phyloP scores from a whole-genome alignment of 805 yeast species.

The Komagataella populi region DNA sequence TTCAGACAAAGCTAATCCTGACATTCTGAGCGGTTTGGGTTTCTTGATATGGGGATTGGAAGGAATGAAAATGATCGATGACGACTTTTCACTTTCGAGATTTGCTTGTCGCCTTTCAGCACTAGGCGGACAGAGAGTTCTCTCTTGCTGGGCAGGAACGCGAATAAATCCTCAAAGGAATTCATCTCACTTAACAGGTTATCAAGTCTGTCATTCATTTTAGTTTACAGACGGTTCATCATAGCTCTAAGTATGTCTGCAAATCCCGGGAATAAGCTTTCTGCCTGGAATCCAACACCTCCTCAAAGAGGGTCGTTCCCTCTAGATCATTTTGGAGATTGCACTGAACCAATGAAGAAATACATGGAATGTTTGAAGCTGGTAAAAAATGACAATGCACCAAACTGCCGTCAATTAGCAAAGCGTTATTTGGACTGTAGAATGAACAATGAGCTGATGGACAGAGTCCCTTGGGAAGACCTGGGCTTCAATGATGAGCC shows the following conservation, averaged over 20 bases:
- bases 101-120: not conserved
- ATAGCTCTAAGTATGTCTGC: not conserved
- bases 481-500: conserved; percentile 21
- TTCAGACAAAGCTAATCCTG: conserved; percentile 26
- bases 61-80: not conserved
- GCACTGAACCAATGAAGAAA: conserved; percentile 58
- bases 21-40: conserved; percentile 13
- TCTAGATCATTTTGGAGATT: conserved; percentile 77
- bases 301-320: conserved; percentile 97
- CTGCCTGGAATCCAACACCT: conserved; percentile 41
- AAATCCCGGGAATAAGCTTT: not conserved
- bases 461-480: conserved; percentile 20
- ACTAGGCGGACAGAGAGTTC: not conserved
- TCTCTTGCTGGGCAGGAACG: not conserved
- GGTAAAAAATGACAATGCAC: conserved; percentile 73
- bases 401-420: conserved; percentile 80
- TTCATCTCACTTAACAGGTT: not conserved
- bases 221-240: not conserved
- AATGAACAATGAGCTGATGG: conserved; percentile 55
- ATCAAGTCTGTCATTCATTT: not conserved
- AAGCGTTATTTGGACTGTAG: conserved; percentile 73
- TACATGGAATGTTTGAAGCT: conserved; percentile 70
- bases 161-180: not conserved
- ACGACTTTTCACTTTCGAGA: not conserved
- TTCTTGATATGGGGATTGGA: not conserved